These are phyloP conservation scores for Monosporascus sp. DNA, from an alignment of 2,329 filamentous ascomycete species.

Conservation along the genomic window DNA sequence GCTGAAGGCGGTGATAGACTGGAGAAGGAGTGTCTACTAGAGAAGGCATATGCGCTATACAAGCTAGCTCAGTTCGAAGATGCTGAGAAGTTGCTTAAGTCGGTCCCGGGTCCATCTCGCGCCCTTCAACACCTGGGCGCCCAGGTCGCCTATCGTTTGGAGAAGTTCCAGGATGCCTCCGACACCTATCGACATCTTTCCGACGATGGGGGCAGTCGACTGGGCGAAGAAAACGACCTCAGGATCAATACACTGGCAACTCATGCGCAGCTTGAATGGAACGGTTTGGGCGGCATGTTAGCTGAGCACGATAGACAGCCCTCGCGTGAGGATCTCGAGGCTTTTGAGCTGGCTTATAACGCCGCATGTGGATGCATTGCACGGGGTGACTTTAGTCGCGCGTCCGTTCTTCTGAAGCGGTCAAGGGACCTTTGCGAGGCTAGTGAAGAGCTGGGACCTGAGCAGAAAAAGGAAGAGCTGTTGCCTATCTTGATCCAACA, in stretches of 20 bases:
- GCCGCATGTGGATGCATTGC: constrained; percentile 69
- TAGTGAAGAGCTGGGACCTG: constrained; percentile 65
- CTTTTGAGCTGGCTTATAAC: constrained; percentile 80
- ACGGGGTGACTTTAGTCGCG: constrained; percentile 59
- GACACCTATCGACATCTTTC: constrained; percentile 57
- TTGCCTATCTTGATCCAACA: constrained; percentile 73
- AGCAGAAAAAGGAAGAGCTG: constrained; percentile 69
- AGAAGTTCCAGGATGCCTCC: constrained; percentile 64
- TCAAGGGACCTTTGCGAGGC: constrained; percentile 67
- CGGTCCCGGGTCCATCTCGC: constrained; percentile 22
- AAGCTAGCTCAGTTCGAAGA: constrained; percentile 66
- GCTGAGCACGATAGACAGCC: constrained; percentile 49
- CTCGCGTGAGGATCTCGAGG: constrained; percentile 58
- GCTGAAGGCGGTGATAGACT: constrained; percentile 57
- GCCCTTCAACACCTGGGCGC: constrained; percentile 50
- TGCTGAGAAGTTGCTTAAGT: constrained; percentile 44
- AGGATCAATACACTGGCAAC: constrained; percentile 70
- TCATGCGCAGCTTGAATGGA: constrained; percentile 68
- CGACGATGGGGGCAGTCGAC: constrained; percentile 33
- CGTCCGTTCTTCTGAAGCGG: constrained; percentile 61
- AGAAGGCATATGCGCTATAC: constrained; percentile 79
- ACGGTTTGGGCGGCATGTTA: constrained; percentile 47
- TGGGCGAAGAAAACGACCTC: constrained; percentile 67
- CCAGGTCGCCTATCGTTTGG: constrained; percentile 68
- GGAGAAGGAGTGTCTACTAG: constrained; percentile 56